Conservation (phyloP, 768 basidiomycete genomes). For the Daedalea quercina region DNA sequence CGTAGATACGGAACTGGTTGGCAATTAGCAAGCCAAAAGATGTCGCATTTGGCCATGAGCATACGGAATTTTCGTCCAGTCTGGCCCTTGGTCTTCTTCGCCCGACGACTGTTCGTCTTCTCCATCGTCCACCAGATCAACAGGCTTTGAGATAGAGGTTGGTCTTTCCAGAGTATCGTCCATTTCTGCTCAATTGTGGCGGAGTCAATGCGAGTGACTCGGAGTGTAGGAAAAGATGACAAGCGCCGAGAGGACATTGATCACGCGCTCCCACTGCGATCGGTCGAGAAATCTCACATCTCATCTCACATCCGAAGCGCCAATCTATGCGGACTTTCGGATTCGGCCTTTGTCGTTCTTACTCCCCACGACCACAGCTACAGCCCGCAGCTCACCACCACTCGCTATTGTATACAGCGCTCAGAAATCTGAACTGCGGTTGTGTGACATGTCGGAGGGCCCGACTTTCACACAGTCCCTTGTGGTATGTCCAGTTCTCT, state of each 20-base stretch:
- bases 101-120: conserved; percentile 51
- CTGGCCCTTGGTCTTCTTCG: conserved; percentile 72
- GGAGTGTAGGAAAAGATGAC: not conserved
- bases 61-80: conserved; percentile 77
- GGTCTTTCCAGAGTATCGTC: conserved; percentile 54
- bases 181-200: conserved; percentile 30
- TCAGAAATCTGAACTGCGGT: no score
- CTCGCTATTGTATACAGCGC: no score
- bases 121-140: conserved; percentile 28
- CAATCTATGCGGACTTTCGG: no score
- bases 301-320: no score
- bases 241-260: not conserved
- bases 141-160: conserved; percentile 23
- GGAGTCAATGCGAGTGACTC: not conserved
- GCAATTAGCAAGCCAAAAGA: not conserved
- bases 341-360: no score
- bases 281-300: no score
- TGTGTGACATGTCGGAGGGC: not conserved
- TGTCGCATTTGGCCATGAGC: not conserved
- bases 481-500: conserved; percentile 16
- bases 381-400: no score
- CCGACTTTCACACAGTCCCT: conserved; percentile 27
- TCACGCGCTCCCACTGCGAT: no score
- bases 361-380: no score
- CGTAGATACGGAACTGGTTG: conserved; percentile 10